These are phyloP conservation scores for Phyllosticta citrichinensis DNA, from an alignment of 2,329 filamentous ascomycete species.

Conservation along the genomic window DNA sequence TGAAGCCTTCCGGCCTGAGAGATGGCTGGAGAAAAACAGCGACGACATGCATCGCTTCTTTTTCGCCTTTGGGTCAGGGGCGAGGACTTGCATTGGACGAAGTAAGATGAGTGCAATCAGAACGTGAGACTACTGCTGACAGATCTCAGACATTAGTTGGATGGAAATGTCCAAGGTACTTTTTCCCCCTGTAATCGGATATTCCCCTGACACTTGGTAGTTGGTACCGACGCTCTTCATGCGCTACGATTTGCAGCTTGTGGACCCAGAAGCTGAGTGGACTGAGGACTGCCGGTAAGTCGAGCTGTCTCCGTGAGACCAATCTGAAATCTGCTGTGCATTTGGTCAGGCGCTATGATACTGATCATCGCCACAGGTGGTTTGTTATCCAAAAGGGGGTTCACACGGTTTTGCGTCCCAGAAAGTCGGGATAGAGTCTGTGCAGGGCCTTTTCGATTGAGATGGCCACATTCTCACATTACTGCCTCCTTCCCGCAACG, in stretches of 20 bases:
- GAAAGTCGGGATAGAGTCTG: background rate
- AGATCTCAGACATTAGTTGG: conserved; percentile 21
- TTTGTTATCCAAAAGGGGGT: conserved; percentile 24
- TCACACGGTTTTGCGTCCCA: conserved; percentile 12
- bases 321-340: no score
- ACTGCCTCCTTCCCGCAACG: no score
- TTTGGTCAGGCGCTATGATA: background rate
- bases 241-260: conserved; percentile 25
- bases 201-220: conserved; percentile 13
- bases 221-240: conserved; percentile 26
- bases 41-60: conserved; percentile 26
- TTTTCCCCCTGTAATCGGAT: background rate
- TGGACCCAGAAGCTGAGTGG: conserved; percentile 21
- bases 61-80: conserved; percentile 25
- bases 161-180: conserved; percentile 22
- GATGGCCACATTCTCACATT: no score
- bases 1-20: conserved; percentile 34
- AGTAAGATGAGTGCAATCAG: conserved; percentile 7
- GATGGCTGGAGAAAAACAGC: conserved; percentile 33
- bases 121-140: background rate
- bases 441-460: background rate
- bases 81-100: conserved; percentile 20
- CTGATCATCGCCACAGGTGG: conserved; percentile 12
- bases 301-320: background rate
- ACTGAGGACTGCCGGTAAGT: conserved; percentile 18